These are phyloP conservation scores for Pulicaria dysenterica DNA, from an alignment of 129 eudicot species.

Conservation along the genomic window DNA sequence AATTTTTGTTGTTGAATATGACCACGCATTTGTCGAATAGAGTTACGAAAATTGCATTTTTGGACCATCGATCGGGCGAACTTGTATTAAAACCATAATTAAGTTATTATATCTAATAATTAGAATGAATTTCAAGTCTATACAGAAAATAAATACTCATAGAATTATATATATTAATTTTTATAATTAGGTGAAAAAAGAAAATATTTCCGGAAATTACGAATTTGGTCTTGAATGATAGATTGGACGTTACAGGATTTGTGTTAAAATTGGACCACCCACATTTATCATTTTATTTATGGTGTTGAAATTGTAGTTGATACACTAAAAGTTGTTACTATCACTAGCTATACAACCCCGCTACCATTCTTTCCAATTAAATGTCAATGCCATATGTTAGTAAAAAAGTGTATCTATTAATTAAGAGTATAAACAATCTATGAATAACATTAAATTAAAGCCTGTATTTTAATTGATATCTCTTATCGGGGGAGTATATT, in stretches of 20 bases:
- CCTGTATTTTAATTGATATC: too few relatives aligned
- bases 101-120: too few relatives aligned
- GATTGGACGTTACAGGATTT: conserved; percentile 16
- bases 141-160: neutral
- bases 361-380: conserved; percentile 30
- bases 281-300: conserved; percentile 32
- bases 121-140: too few relatives aligned
- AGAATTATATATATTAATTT: too few relatives aligned
- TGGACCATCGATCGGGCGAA: neutral
- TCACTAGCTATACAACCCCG: conserved; percentile 22
- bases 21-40: neutral
- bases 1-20: neutral
- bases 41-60: neutral
- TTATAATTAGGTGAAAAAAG: too few relatives aligned
- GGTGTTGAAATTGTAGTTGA: conserved; percentile 39
- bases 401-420: neutral
- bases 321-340: conserved; percentile 38
- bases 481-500: too few relatives aligned
- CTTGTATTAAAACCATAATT: neutral
- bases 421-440: neutral
- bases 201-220: neutral
- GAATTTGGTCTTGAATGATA: neutral
- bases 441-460: too few relatives aligned
- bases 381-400: conserved; percentile 9
- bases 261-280: conserved; percentile 32